These are phyloP conservation scores for Kwoniella sp. DNA, from an alignment of 768 basidiomycete genomes.

Conservation along the genomic window DNA sequence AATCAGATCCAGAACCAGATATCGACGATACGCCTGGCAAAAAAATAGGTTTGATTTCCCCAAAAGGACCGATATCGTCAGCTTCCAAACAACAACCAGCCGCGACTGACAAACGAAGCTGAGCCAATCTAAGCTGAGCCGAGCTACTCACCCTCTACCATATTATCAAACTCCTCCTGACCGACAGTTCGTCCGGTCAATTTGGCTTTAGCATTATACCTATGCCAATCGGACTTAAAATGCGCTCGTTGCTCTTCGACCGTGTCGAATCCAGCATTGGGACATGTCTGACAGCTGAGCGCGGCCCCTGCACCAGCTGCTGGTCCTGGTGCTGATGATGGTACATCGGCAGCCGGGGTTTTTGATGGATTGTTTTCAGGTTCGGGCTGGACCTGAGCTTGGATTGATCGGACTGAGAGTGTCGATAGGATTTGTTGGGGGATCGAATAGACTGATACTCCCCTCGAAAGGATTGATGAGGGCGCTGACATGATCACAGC, in stretches of 20 bases:
- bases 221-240: constrained; percentile 95
- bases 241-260: constrained; percentile 82
- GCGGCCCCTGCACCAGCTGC: constrained; percentile 8
- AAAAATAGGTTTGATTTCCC: no score
- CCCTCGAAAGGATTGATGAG: constrained; percentile 31
- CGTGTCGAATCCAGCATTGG: constrained; percentile 67
- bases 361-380: constrained; percentile 23
- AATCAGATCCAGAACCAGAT: constrained; percentile 91
- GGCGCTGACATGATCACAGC: constrained; percentile 2
- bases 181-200: constrained; percentile 62
- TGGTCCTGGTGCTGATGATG: not conserved
- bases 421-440: constrained; percentile 70
- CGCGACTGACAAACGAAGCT: not conserved
- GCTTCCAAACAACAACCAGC: not conserved
- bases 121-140: not conserved
- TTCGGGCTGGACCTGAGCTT: constrained; percentile 48
- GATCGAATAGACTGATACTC: constrained; percentile 64
- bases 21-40: constrained; percentile 64
- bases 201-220: constrained; percentile 89
- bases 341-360: not conserved
- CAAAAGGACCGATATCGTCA: no score
- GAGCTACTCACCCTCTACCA: constrained; percentile 72
- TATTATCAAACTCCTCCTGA: constrained; percentile 70
- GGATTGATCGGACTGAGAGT: constrained; percentile 68
- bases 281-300: constrained; percentile 52